A percentile compares a stretch with the other conserved stretches of the same genome.
phyloP scores from a whole-genome alignment of 2,329 filamentous ascomycete genomes.

The Periconia sp. region DNA sequence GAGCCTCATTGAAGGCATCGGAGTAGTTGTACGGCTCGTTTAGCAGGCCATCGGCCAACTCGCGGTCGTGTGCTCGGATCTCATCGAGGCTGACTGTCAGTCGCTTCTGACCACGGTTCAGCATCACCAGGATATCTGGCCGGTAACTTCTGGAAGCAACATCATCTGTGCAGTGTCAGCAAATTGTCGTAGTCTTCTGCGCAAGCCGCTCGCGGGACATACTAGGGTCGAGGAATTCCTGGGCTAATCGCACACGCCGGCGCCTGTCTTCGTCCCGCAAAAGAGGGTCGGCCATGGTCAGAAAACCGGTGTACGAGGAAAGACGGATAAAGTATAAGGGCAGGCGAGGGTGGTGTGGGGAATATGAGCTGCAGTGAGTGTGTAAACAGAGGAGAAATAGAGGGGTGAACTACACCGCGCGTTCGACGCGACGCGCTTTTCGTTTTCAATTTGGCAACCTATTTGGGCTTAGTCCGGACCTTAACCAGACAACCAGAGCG shows the following conservation, averaged over 20 bases:
- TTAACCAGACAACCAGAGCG: too few relatives aligned
- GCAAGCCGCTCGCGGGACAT: slow-evolving; percentile 39
- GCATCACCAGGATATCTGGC: slow-evolving; percentile 80
- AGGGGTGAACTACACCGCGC: background rate
- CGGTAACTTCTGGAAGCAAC: slow-evolving; percentile 69
- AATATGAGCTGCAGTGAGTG: background rate
- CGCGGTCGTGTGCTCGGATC: slow-evolving; percentile 81
- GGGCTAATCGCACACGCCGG: slow-evolving; percentile 82
- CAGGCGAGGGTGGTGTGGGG: background rate
- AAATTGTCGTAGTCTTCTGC: background rate
- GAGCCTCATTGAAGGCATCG: slow-evolving; percentile 83
- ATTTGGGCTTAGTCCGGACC: slow-evolving; percentile 16
- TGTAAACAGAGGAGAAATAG: slow-evolving; percentile 14
- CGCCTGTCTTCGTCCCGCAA: slow-evolving; percentile 80
- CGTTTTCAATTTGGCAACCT: slow-evolving; percentile 16
- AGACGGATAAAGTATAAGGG: background rate
- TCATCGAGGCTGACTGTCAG: slow-evolving; percentile 75
- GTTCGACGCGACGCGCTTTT: slow-evolving; percentile 2
- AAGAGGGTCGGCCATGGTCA: slow-evolving; percentile 31
- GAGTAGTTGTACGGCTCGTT: slow-evolving; percentile 85
- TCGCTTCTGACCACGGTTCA: slow-evolving; percentile 62
- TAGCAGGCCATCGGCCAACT: slow-evolving; percentile 79
- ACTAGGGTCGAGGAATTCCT: slow-evolving; percentile 94
- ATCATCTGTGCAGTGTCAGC: slow-evolving; percentile 24
- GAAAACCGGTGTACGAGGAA: background rate